Conservation (phyloP, 345 rosid genomes). For the Gossypium longicalyx region DNA sequence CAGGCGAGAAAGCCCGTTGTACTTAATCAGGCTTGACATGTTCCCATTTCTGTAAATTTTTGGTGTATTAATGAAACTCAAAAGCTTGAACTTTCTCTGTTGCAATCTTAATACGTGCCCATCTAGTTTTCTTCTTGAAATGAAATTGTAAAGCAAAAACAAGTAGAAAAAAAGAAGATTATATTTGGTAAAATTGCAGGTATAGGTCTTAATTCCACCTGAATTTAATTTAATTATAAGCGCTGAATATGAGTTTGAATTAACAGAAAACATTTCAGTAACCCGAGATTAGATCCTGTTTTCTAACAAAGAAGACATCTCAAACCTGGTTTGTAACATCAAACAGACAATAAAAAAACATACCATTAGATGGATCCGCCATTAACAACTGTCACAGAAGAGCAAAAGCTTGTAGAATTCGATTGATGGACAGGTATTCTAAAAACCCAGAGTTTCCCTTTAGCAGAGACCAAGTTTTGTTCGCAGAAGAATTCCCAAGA, state of each 20-base stretch:
- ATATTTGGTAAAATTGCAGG: neutral
- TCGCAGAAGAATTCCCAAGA: neutral
- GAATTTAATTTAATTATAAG: no score
- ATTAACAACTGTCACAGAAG: neutral
- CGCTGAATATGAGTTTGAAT: no score
- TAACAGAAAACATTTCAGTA: no score
- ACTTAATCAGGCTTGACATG: slow-evolving; percentile 12
- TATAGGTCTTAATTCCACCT: no score
- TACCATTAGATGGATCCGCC: no score
- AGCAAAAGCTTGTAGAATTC: neutral
- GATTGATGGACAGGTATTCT: neutral
- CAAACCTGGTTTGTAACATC: no score
- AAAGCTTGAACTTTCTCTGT: neutral
- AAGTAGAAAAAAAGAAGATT: neutral
- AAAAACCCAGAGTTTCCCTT: neutral
- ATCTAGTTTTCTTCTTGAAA: slow-evolving; percentile 2
- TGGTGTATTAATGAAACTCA: slow-evolving; percentile 8
- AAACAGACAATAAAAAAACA: no score
- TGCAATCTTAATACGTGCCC: slow-evolving; percentile 20
- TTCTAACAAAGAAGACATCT: no score
- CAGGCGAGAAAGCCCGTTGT: slow-evolving; percentile 21
- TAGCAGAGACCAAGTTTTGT: neutral
- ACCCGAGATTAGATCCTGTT: no score
- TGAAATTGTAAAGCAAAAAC: neutral
- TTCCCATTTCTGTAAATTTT: slow-evolving; percentile 20